Evolutionary conservation across 2,329 filamentous ascomycete genomes (phyloP).

Genomic region (Dactylellina cionopaga): DNA sequence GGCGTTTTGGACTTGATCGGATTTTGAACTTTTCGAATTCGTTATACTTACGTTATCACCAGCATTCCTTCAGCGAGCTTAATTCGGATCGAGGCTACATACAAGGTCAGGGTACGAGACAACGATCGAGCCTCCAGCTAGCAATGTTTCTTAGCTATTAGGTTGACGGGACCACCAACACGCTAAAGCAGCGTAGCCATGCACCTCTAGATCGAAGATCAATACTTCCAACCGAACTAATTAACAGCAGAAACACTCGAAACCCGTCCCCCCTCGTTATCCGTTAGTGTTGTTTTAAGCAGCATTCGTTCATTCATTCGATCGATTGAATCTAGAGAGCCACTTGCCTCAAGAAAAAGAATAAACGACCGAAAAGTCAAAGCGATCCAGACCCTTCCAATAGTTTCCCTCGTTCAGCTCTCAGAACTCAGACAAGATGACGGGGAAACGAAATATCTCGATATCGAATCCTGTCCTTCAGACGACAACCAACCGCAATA

Average conservation of each 20-base stretch:
- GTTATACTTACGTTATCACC: neutral
- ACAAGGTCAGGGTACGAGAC: no score
- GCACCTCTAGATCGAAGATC: neutral
- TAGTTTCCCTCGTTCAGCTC: neutral
- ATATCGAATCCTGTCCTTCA: constrained; percentile 35
- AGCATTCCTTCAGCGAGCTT: neutral
- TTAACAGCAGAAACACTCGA: neutral
- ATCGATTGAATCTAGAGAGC: no score
- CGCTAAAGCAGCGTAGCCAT: neutral
- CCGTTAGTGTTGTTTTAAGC: neutral
- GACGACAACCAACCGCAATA: constrained; percentile 27
- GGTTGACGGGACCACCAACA: constrained; percentile 4
- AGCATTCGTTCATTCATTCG: no score
- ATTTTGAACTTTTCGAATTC: neutral
- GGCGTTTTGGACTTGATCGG: constrained; percentile 10
- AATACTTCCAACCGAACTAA: neutral
- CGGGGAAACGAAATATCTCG: constrained; percentile 29
- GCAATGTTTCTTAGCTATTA: constrained; percentile 22
- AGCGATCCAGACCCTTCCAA: neutral
- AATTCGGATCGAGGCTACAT: neutral
- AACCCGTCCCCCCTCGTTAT: neutral
- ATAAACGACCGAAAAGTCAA: neutral
- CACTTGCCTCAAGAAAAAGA: no score
- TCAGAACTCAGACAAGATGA: constrained; percentile 18
- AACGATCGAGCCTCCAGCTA: neutral